phyloP scores from a whole-genome alignment of 2,329 filamentous ascomycete genomes.

The Pseudogymnoascus sp. region DNA sequence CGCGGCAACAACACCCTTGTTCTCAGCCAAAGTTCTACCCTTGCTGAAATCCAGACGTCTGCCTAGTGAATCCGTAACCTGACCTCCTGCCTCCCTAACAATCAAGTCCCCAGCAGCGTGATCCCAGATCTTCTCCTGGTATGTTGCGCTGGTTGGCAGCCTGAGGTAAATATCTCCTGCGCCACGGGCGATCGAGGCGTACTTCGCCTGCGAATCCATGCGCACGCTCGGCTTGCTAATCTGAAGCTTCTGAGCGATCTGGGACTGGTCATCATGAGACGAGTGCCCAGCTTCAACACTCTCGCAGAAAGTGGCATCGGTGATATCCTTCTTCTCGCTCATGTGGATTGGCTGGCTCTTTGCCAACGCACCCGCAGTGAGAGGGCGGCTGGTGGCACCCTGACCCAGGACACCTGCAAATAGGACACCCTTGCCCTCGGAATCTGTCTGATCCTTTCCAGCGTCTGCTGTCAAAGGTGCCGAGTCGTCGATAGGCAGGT shows the following conservation, averaged over 20 bases:
- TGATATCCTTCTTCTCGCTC: slow-evolving; percentile 65
- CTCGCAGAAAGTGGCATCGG: slow-evolving; percentile 88
- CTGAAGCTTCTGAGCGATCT: slow-evolving; percentile 74
- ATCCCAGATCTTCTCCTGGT: slow-evolving; percentile 99
- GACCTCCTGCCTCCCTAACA: slow-evolving; percentile 85
- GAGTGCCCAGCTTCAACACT: slow-evolving; percentile 91
- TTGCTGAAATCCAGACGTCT: slow-evolving; percentile 77
- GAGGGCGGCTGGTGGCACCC: slow-evolving; percentile 71
- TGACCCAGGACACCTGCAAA: slow-evolving; percentile 75
- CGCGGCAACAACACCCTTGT: slow-evolving; percentile 90
- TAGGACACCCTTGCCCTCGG: slow-evolving; percentile 72
- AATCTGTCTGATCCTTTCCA: slow-evolving; percentile 64
- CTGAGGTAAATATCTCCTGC: slow-evolving; percentile 92
- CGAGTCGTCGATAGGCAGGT: slow-evolving; percentile 80
- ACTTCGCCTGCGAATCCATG: slow-evolving; percentile 98
- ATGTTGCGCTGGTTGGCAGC: slow-evolving; percentile 74
- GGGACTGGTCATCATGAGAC: slow-evolving; percentile 76
- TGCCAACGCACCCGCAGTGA: slow-evolving; percentile 49
- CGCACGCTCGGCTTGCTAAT: slow-evolving; percentile 85
- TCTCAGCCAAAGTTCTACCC: slow-evolving; percentile 76
- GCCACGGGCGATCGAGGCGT: slow-evolving; percentile 87
- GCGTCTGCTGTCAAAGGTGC: slow-evolving; percentile 62
- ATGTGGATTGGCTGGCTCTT: slow-evolving; percentile 63
- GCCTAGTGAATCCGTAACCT: slow-evolving; percentile 83
- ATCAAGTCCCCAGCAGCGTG: slow-evolving; percentile 93